phyloP scores from a whole-genome alignment of 1,284 basidiomycete genomes.

The Malassezia yamatoensis region DNA sequence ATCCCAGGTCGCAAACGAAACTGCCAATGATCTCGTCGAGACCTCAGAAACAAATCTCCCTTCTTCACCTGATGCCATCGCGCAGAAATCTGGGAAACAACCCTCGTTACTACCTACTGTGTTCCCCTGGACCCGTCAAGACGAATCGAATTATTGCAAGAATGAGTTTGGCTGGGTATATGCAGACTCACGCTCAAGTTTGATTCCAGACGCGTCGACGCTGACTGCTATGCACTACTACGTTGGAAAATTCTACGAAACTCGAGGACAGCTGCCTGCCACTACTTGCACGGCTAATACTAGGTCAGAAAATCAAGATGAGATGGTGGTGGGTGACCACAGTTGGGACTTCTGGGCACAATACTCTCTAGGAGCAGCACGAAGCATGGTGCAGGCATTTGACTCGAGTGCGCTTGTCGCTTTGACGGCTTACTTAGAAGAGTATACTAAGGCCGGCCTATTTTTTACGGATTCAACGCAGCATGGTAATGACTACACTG shows the following conservation, averaged over 20 bases:
- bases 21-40: background rate
- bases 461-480: background rate
- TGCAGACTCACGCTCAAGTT: background rate
- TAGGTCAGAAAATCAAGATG: no score
- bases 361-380: conserved; percentile 3
- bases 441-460: background rate
- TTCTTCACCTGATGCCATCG: no score
- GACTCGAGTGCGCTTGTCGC: conserved; percentile 14
- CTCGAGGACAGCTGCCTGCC: background rate
- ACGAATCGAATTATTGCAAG: background rate
- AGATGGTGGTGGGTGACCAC: conserved; percentile 3
- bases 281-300: background rate
- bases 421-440: conserved; percentile 1
- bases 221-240: conserved; percentile 13
- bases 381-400: conserved; percentile 3
- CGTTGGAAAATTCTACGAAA: conserved; percentile 5
- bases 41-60: no score
- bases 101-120: background rate
- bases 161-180: conserved; percentile 7
- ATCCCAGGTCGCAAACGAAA: background rate
- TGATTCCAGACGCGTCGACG: background rate
- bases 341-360: conserved; percentile 12
- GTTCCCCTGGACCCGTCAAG: conserved; percentile 3
- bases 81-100: no score
- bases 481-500: background rate